Conservation (phyloP, 345 rosid species). For the Murraya paniculata region DNA sequence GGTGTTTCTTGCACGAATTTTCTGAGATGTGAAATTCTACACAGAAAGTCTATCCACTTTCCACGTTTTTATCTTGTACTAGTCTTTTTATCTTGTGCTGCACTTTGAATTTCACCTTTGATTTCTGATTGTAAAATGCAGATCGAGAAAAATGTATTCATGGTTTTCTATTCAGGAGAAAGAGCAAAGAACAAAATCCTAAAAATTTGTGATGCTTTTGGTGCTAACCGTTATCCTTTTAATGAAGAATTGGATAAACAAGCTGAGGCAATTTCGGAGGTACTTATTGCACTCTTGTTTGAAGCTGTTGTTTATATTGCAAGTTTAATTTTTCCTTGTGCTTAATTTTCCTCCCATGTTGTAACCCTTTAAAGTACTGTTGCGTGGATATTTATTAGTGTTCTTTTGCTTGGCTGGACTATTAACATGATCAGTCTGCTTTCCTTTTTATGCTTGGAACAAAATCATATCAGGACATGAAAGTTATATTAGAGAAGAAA, state of each 20-base stretch:
- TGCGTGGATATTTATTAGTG: background rate
- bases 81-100: background rate
- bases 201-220: slow-evolving; percentile 97
- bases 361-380: background rate
- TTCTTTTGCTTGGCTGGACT: background rate
- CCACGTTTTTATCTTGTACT: background rate
- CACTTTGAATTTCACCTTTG: slow-evolving; percentile 11
- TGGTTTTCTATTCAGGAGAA: slow-evolving; percentile 89
- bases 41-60: background rate
- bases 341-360: background rate
- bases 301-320: background rate
- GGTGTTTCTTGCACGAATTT: background rate
- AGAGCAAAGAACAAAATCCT: slow-evolving; percentile 82
- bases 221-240: slow-evolving; percentile 92
- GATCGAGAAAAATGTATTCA: slow-evolving; percentile 90
- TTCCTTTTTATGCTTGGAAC: slow-evolving; percentile 2
- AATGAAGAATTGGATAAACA: slow-evolving; percentile 75
- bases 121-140: slow-evolving; percentile 36
- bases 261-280: slow-evolving; percentile 63
- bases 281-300: slow-evolving; percentile 23
- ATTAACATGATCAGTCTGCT: background rate
- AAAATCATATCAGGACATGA: background rate
- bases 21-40: background rate
- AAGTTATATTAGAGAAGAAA: background rate
- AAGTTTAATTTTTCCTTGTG: background rate